Conservation (phyloP, 164 flowering plant species). For the Malania oleifera region DNA sequence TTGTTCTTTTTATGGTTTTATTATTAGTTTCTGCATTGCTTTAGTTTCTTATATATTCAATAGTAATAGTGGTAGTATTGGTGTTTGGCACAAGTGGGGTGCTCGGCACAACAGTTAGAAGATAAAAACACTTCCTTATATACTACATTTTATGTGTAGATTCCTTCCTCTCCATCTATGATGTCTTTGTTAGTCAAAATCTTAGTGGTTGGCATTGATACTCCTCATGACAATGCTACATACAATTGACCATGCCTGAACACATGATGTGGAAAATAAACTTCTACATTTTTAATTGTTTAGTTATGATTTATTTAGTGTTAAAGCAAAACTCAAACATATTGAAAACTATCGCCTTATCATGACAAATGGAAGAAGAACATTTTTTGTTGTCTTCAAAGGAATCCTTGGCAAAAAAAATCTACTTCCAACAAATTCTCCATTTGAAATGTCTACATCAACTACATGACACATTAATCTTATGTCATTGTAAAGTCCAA, state of each 20-base stretch:
- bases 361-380: neutral
- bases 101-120: no score
- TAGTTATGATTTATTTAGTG: constrained; percentile 9
- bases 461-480: constrained; percentile 1
- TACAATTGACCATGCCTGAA: neutral
- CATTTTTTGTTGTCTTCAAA: neutral
- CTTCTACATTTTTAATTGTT: constrained; percentile 8
- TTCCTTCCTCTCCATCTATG: neutral
- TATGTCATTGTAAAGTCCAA: constrained; percentile 1
- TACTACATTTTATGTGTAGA: neutral
- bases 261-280: neutral
- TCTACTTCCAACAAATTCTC: neutral
- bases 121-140: neutral
- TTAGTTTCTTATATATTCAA: no score
- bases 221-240: constrained; percentile 8
- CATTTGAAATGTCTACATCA: constrained; percentile 1
- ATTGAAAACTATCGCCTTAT: constrained; percentile 6
- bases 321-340: constrained; percentile 1
- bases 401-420: constrained; percentile 9
- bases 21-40: no score
- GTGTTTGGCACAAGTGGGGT: no score
- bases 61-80: no score
- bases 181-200: neutral
- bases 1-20: no score
- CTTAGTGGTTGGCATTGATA: neutral